A percentile compares a stretch with the other conserved stretches of the same genome.
Evolutionary conservation across 306 rosid species (phyloP).

Genomic region (Glycine soja): DNA sequence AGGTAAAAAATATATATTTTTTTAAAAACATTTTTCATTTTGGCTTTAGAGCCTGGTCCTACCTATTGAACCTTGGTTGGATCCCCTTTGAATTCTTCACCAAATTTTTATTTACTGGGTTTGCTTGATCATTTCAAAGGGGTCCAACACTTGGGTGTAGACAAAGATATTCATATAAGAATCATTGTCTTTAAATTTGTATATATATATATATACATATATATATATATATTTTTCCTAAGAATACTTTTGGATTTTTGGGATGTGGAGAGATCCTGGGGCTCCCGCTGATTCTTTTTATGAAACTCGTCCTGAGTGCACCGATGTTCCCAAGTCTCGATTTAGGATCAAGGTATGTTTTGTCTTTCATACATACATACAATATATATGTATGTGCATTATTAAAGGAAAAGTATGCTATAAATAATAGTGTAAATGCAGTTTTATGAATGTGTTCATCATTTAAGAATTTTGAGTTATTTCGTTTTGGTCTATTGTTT

Average conservation of each 20-base stretch:
- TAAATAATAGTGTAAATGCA: not conserved
- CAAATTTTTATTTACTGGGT: constrained; percentile 49
- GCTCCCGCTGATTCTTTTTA: constrained; percentile 93
- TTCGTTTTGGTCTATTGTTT: not conserved
- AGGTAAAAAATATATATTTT: not conserved
- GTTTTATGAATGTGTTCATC: not conserved
- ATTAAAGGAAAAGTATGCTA: not conserved
- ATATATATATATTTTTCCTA: no score
- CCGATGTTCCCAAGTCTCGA: constrained; percentile 83
- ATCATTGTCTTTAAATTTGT: not conserved
- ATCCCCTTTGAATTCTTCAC: constrained; percentile 55
- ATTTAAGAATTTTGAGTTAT: constrained; percentile 1
- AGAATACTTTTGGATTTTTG: constrained; percentile 48
- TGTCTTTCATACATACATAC: no score
- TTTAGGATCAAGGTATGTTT: constrained; percentile 84
- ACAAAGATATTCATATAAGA: constrained; percentile 11
- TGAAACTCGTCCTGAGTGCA: constrained; percentile 91
- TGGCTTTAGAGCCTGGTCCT: constrained; percentile 46
- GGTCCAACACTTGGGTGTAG: constrained; percentile 50
- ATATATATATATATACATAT: no score
- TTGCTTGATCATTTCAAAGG: constrained; percentile 57
- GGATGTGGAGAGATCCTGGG: constrained; percentile 93
- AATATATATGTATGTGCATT: not conserved
- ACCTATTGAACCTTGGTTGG: constrained; percentile 57
- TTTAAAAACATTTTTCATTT: not conserved